These are phyloP conservation scores for Phaeotremella skinneri DNA, from an alignment of 768 basidiomycete genomes.

Conservation along the genomic window DNA sequence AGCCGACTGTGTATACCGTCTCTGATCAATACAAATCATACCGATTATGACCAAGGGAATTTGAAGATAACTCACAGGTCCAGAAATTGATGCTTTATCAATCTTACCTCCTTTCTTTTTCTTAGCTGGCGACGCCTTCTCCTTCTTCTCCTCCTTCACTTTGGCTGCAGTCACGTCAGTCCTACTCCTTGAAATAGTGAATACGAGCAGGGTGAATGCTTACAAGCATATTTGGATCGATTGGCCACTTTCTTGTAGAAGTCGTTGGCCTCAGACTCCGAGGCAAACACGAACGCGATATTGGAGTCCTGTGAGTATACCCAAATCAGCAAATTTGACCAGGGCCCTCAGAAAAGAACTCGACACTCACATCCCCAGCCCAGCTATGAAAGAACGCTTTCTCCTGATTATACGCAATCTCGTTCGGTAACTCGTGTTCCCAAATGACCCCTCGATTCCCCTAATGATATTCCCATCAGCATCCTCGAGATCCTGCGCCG, in stretches of 20 bases:
- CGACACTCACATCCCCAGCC: conserved; percentile 76
- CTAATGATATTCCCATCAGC: conserved; percentile 30
- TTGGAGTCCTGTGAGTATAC: conserved; percentile 67
- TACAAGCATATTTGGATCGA: conserved; percentile 62
- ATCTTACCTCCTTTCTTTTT: conserved; percentile 69
- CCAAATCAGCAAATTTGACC: not conserved
- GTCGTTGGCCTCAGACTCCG: conserved; percentile 76
- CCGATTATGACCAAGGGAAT: not conserved
- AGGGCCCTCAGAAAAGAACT: not conserved
- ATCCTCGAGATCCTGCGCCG: too few species aligned
- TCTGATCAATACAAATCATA: not conserved
- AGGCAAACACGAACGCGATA: conserved; percentile 85
- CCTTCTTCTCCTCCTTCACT: conserved; percentile 45
- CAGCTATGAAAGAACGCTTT: conserved; percentile 90
- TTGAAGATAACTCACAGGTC: conserved; percentile 55
- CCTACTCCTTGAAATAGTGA: not conserved
- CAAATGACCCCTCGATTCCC: conserved; percentile 85
- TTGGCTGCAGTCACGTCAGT: conserved; percentile 29
- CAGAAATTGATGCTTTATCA: conserved; percentile 89
- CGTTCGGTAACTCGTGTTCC: conserved; percentile 86
- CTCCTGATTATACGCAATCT: conserved; percentile 77
- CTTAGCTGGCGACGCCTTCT: conserved; percentile 36
- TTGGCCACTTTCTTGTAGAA: conserved; percentile 79
- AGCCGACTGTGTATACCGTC: conserved; percentile 36
- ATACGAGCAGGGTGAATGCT: conserved; percentile 6